phyloP scores from a whole-genome alignment of 371 early-diverging fungal species.

The Mortierella sp. region DNA sequence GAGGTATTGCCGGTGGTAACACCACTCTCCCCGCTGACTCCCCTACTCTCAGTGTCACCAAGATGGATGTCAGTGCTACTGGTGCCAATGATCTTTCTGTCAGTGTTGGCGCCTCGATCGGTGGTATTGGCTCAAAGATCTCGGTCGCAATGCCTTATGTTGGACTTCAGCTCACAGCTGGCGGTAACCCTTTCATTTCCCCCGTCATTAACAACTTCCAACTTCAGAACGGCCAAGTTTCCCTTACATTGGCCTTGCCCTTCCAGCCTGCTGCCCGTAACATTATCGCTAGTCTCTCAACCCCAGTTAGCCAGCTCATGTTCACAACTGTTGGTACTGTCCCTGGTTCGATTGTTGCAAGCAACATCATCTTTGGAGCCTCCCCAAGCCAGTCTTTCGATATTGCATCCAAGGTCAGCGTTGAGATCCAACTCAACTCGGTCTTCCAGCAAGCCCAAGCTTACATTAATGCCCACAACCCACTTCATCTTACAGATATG shows the following conservation, averaged over 20 bases:
- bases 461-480: conserved; percentile 55
- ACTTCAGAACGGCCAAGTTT: conserved; percentile 50
- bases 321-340: conserved; percentile 42
- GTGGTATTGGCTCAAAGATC: conserved; percentile 56
- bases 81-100: conserved; percentile 41
- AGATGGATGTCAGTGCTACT: conserved; percentile 49
- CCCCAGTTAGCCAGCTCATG: conserved; percentile 41
- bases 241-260: conserved; percentile 34
- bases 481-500: conserved; percentile 47
- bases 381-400: conserved; percentile 48
- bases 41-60: conserved; percentile 34
- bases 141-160: conserved; percentile 55
- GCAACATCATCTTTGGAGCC: conserved; percentile 49
- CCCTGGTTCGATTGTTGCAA: conserved; percentile 40
- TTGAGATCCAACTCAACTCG: conserved; percentile 38
- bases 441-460: conserved; percentile 53
- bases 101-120: conserved; percentile 43
- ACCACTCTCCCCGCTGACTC: conserved; percentile 9
- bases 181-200: conserved; percentile 27
- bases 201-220: conserved; percentile 54
- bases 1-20: conserved; percentile 31
- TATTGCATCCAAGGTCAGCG: conserved; percentile 45
- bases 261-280: conserved; percentile 40
- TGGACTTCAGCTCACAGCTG: conserved; percentile 35
- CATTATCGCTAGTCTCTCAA: conserved; percentile 37